Conservation (phyloP, 768 basidiomycete species). For the Tricholoma sp. region DNA sequence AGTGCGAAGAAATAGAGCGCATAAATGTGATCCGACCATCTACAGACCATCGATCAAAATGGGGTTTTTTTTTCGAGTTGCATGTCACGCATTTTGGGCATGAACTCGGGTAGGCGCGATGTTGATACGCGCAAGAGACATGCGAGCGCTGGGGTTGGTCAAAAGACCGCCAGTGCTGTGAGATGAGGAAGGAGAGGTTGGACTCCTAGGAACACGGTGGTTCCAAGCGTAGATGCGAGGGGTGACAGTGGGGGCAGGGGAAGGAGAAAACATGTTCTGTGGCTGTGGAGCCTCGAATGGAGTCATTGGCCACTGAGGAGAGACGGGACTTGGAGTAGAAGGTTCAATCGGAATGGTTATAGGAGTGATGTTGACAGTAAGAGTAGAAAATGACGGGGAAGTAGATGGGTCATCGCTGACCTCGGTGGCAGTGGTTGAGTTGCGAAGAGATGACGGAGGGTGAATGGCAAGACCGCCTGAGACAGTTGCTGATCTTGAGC, state of each 20-base stretch:
- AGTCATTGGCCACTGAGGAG: constrained; percentile 22
- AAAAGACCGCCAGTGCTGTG: constrained; percentile 39
- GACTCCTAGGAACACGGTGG: constrained; percentile 22
- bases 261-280: constrained; percentile 34
- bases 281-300: constrained; percentile 21
- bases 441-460: constrained; percentile 14
- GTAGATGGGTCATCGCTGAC: constrained; percentile 8
- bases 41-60: constrained; percentile 11
- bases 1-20: neutral
- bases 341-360: constrained; percentile 29
- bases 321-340: constrained; percentile 21
- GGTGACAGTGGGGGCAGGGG: constrained; percentile 50
- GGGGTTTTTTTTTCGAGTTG: constrained; percentile 6
- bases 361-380: constrained; percentile 29
- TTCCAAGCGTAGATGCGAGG: constrained; percentile 56
- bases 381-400: constrained; percentile 16
- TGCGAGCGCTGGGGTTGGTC: constrained; percentile 53
- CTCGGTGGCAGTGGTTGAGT: constrained; percentile 19
- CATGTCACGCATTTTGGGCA: constrained; percentile 33
- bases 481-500: constrained; percentile 18
- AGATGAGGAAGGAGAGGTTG: constrained; percentile 28
- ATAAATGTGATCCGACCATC: constrained; percentile 8
- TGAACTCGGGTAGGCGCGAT: constrained; percentile 38
- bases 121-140: constrained; percentile 53
- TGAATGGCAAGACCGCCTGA: constrained; percentile 18